These are phyloP conservation scores for Hemileccinum rubropunctum DNA, from an alignment of 768 basidiomycete species.

Conservation along the genomic window DNA sequence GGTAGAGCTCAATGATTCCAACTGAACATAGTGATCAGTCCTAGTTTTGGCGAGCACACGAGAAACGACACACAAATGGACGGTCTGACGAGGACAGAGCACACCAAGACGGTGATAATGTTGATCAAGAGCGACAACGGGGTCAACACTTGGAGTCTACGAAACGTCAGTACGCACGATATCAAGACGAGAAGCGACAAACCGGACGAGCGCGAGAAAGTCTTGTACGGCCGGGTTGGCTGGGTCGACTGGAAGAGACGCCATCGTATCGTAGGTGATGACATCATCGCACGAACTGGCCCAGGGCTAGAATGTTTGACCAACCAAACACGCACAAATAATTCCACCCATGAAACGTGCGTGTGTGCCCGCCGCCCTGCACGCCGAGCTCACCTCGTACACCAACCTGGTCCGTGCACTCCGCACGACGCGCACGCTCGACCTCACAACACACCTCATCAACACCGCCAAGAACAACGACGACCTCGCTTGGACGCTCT, in stretches of 20 bases:
- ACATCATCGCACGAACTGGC: constrained; percentile 11
- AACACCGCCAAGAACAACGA: constrained; percentile 19
- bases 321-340: constrained; percentile 14
- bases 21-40: constrained; percentile 29
- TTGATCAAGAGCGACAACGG: constrained; percentile 82
- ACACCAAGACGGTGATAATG: constrained; percentile 68
- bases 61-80: constrained; percentile 44
- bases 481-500: constrained; percentile 65
- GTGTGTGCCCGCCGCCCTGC: constrained; percentile 50
- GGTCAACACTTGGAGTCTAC: constrained; percentile 79
- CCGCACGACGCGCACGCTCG: constrained; percentile 51
- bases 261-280: constrained; percentile 39
- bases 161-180: not conserved
- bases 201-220: constrained; percentile 64
- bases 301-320: no score
- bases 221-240: constrained; percentile 61
- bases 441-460: constrained; percentile 52
- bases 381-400: constrained; percentile 66
- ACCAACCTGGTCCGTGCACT: constrained; percentile 61
- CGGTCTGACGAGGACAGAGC: constrained; percentile 63
- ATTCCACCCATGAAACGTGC: constrained; percentile 25
- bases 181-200: constrained; percentile 3
- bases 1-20: constrained; percentile 50
- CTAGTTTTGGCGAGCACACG: no score
- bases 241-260: constrained; percentile 54